Base-by-base conservation (phyloP, 495 filamentous ascomycete species). In the Aspergillus mulundensis region DNA sequence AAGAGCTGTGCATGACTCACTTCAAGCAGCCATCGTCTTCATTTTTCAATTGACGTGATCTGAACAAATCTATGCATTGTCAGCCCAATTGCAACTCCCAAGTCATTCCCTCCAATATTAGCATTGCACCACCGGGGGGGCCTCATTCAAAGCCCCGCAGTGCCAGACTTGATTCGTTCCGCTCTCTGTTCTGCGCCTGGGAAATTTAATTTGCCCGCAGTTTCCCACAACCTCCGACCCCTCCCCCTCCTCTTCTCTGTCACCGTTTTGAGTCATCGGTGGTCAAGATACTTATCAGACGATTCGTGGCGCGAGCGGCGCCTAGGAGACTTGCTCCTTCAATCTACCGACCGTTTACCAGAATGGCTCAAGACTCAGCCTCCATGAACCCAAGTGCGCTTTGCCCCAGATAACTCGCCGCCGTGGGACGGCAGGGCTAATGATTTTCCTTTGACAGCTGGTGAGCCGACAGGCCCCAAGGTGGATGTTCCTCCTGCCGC, bases 291-390 rank as follows among this genome's bases (percentile, higher is more conserved):
- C 75, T 78, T 67, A 74, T 75, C 65, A 56, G 75, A 61, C 70
- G 60, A 65, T 61, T 78, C 63, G 73, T 75, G 72, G 75, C 75
- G 73, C 75, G 64, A 70, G 69, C 69, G 71, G 70, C 74, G 73
- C 73, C 73, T 63, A 72, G 74, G 74, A 76, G 74, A 74, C 59
- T 74, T 39, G 49, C 72, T 70, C 65, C 65, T 67, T 69, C 68
- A 60, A 59, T 62, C 60, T 71, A 72, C 70, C 70, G 73, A 71
- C 65, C 71, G 64, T 74, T 72, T 64, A 70, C 76, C 57, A 82
- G 69, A 70, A 86, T 85, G 83, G 78, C 83, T 70, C 78, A 80
- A 30, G 77, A 80, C 66, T 77, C 79, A 65, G 81, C 75, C 47
- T 77, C 80, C 62, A 74, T 76, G 53, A 81, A 80, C 56, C 78